Evolutionary conservation across 805 yeast genomes (phyloP), one percentile per base, ranked within the genome.

Genomic region (Yarrowia yakushimensis): DNA sequence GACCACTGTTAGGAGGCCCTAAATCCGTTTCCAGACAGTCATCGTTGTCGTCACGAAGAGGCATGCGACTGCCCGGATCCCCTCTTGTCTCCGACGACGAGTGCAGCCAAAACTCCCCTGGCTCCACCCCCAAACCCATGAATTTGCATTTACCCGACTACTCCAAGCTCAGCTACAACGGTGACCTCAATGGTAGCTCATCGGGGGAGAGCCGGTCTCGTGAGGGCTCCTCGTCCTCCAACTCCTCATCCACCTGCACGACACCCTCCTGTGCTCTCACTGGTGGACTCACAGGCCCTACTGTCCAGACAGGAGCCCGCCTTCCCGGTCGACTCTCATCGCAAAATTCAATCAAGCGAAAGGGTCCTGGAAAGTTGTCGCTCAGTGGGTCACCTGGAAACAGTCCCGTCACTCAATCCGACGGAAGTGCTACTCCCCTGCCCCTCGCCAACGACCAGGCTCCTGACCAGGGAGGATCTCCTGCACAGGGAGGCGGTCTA

Each of bases 31-130:
- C 65, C 57, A 43, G 71, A 71, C 50, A 65, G 68, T 46, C 70
- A n/a, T 67, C 74, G 17, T 68, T 73, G 36, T 73, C 77, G 22
- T 69, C 72, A 62, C 70, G 77, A n/a, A 71, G 77, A 15, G 74
- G 77, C n/a, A 63, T 74, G 67, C 65, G 67, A 13, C 64, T 72
- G 18, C 66, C 67, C 33, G 62, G 62, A 20, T 50, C 63, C 25
- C 63, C 57, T 6, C 46, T 41, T 33, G 60, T 22, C 57, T 50
- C 66, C 65, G 36, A 48, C 60, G 31, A 62, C 34, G 45, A 64
- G 15, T 42, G 66, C n/a, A 28, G 67, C 66, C 23, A 67, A 73
- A 65, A 71, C 73, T 10, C 71, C 74, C 8, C 70, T 73, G 17
- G 61, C 73, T 2, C 65, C 71, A n/a, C 72, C 74, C 22, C 63